phyloP scores from a whole-genome alignment of 495 filamentous ascomycete species.

The Lepidopterella palustris region DNA sequence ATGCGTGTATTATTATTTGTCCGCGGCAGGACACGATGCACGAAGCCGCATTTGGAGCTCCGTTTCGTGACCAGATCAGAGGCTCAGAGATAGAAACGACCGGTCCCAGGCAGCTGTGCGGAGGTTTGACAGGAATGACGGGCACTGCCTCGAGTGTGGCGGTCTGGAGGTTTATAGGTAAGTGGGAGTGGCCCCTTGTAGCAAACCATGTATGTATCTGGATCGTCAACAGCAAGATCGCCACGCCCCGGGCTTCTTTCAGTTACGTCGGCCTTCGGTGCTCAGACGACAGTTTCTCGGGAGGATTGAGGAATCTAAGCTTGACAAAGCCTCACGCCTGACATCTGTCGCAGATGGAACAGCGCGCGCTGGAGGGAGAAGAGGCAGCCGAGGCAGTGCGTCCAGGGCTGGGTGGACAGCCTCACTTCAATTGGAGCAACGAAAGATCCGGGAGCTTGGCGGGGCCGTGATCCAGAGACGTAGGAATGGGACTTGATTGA shows the following conservation, averaged over 20 bases:
- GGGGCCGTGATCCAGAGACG: not conserved
- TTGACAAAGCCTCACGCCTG: conserved; percentile 3
- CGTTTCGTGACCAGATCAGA: conserved; percentile 18
- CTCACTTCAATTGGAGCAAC: not conserved
- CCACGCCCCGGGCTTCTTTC: not conserved
- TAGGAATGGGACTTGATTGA: conserved; percentile 1
- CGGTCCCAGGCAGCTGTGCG: conserved; percentile 21
- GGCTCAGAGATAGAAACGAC: conserved; percentile 10
- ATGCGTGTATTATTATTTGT: conserved; percentile 35
- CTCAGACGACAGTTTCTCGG: not conserved
- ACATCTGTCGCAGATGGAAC: conserved; percentile 5
- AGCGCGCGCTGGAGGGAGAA: not conserved
- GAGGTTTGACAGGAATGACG: conserved; percentile 28
- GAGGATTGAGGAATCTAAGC: not conserved
- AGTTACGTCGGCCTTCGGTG: not conserved
- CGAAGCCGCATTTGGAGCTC: conserved; percentile 29
- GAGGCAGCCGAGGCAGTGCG: not conserved
- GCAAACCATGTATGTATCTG: conserved; percentile 18
- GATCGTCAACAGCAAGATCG: conserved; percentile 28
- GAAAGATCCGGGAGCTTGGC: not conserved
- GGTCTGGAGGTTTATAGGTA: conserved; percentile 24
- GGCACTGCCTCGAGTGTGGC: conserved; percentile 26
- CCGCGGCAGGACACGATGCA: conserved; percentile 27
- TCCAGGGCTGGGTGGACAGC: not conserved
- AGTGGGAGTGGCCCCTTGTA: conserved; percentile 17